Conservation (phyloP, 164 flowering plant species). For the Saururus chinensis region DNA sequence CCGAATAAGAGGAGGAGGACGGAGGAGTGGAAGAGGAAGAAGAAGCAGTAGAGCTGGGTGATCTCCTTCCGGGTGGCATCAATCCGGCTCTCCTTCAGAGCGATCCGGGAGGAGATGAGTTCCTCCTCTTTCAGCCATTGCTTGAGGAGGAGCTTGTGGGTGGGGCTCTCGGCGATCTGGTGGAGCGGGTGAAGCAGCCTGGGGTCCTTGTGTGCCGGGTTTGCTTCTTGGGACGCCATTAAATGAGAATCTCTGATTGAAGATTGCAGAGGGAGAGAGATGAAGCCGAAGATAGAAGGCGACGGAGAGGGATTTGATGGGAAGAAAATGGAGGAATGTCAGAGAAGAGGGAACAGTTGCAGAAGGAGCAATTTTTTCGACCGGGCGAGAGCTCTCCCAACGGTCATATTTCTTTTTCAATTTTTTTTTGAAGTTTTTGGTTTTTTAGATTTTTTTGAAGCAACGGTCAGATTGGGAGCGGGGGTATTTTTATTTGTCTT, state of each 20-base stretch:
- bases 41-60: constrained; percentile 75
- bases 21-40: constrained; percentile 79
- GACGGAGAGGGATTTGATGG: neutral
- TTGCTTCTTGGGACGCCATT: constrained; percentile 12
- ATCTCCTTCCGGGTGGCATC: constrained; percentile 64
- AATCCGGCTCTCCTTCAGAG: constrained; percentile 75
- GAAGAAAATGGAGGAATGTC: too few species aligned
- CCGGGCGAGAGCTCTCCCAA: too few species aligned
- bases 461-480: too few species aligned
- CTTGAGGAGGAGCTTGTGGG: constrained; percentile 92
- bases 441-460: too few species aligned
- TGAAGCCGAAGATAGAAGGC: neutral
- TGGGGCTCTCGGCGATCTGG: constrained; percentile 80
- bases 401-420: too few species aligned
- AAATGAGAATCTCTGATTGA: neutral
- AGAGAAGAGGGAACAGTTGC: too few species aligned
- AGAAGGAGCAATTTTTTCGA: too few species aligned
- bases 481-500: too few species aligned
- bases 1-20: constrained; percentile 63
- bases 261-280: neutral
- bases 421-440: too few species aligned
- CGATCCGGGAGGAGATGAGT: constrained; percentile 57
- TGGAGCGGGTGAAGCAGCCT: constrained; percentile 60
- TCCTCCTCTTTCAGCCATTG: constrained; percentile 97
- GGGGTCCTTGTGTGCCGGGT: constrained; percentile 15